Evolutionary conservation across 2,329 filamentous ascomycete genomes (phyloP), one percentile per base, ranked within the genome.

Genomic region (Fusarium tricinctum): DNA sequence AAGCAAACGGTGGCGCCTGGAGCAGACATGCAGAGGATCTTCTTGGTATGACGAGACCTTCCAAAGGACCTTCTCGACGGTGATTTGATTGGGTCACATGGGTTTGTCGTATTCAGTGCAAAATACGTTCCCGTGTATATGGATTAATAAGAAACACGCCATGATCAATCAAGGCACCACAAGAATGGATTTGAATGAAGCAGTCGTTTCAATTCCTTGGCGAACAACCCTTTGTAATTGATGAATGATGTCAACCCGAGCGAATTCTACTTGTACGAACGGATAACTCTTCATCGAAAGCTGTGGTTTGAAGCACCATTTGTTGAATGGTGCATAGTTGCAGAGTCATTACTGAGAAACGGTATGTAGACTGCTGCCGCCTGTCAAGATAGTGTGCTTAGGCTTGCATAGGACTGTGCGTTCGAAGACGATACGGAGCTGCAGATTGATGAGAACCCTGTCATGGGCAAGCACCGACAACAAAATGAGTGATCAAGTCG

Each of bases 11-110:
- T 17, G 89, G 89, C 4, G 86, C 90, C 0, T 92, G 90, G 90
- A 92, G 89, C 69, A 85, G 83, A 23, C 90, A 92, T 73, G 89
- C 90, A 1, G 83, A 87, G 68, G 90, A 92, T 75, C 73, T 92
- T 46, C 85, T 92, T 65, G 88, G 86, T 38, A 85, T 81, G 72
- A 87, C 84, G 73, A 82, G 87, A 47, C 90, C 89, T 35, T 80
- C 47, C 76, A 67, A 58, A 51, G 63, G 56, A 35, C 46, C 42
- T 15, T 28, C 45, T 19, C 60, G 58, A 32, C 47, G 56, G 32
- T 59, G 46, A 64, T 49, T n/a, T n/a, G n/a, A 38, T 22, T n/a
- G 28, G 13, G 32, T 17, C 15, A n/a, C 6, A 14, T 9, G 12
- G 9, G 7, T 19, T n/a, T 45, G 26, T n/a, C 38, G 17, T 13